Evolutionary conservation across 176 grass and related monocot species (phyloP).

Genomic region (Oropetium thomaeum): DNA sequence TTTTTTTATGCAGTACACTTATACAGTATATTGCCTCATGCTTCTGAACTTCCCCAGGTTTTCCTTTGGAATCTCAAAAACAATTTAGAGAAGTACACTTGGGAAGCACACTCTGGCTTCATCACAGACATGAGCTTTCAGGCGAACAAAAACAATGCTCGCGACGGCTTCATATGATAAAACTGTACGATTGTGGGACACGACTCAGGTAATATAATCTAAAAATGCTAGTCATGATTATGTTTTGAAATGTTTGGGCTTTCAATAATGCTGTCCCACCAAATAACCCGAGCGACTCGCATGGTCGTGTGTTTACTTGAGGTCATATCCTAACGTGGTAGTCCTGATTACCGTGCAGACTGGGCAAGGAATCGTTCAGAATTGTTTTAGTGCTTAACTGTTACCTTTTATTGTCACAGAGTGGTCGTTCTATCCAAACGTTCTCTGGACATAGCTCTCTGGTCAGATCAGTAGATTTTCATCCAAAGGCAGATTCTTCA

Average conservation of each 20-base stretch:
- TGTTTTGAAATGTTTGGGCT: neutral
- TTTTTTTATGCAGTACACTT: neutral
- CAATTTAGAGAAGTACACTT: slow-evolving; percentile 21
- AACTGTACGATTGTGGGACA: slow-evolving; percentile 48
- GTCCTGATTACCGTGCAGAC: too few species aligned
- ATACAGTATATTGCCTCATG: neutral
- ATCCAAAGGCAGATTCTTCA: slow-evolving; percentile 41
- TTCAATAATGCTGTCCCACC: neutral
- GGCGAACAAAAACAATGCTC: neutral
- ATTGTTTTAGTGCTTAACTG: neutral
- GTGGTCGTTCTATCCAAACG: slow-evolving; percentile 32
- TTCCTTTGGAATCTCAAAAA: slow-evolving; percentile 33
- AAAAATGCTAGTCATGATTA: neutral
- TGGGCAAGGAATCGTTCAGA: neutral
- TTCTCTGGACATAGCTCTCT: slow-evolving; percentile 50
- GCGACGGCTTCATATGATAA: slow-evolving; percentile 52
- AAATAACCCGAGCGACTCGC: neutral
- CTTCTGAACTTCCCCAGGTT: slow-evolving; percentile 12
- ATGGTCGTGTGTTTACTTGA: neutral
- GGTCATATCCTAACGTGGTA: neutral
- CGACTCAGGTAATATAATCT: slow-evolving; percentile 33
- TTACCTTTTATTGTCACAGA: slow-evolving; percentile 30
- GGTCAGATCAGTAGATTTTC: slow-evolving; percentile 59
- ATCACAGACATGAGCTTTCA: slow-evolving; percentile 49
- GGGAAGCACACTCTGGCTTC: slow-evolving; percentile 43